Conservation (phyloP, 495 filamentous ascomycete species). For the Xylaria intraflava region DNA sequence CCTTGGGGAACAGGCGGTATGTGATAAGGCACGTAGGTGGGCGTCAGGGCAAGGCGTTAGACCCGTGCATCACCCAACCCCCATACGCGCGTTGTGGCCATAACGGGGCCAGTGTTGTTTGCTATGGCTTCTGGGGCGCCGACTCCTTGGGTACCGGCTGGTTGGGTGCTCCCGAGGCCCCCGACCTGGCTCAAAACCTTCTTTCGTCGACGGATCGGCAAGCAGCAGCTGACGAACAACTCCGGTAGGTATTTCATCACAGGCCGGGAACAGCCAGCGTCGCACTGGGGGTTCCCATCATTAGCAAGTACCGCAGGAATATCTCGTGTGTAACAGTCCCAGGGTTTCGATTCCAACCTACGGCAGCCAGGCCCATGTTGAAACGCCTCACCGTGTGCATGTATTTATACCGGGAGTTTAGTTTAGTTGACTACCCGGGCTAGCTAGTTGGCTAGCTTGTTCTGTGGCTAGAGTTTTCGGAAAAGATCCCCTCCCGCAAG, state of each 20-base stretch:
- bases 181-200: background rate
- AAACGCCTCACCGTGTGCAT: background rate
- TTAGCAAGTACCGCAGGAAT: background rate
- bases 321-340: background rate
- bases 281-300: background rate
- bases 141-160: background rate
- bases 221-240: conserved; percentile 1
- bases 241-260: background rate
- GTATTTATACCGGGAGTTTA: too few relatives aligned
- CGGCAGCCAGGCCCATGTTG: background rate
- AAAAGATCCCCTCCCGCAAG: too few relatives aligned
- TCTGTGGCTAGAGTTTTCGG: too few relatives aligned
- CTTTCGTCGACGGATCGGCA: background rate
- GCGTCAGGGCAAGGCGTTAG: too few relatives aligned
- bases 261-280: background rate
- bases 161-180: background rate
- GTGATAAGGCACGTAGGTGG: too few relatives aligned
- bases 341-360: background rate
- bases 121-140: background rate
- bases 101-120: background rate
- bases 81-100: background rate
- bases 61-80: too few relatives aligned
- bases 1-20: too few relatives aligned
- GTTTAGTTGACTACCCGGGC: too few relatives aligned
- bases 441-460: too few relatives aligned